Percentiles rank a stretch among this genome's conserved stretches.
Evolutionary conservation across 2,329 filamentous ascomycete genomes (phyloP).

Genomic region (Daldinia sp.): DNA sequence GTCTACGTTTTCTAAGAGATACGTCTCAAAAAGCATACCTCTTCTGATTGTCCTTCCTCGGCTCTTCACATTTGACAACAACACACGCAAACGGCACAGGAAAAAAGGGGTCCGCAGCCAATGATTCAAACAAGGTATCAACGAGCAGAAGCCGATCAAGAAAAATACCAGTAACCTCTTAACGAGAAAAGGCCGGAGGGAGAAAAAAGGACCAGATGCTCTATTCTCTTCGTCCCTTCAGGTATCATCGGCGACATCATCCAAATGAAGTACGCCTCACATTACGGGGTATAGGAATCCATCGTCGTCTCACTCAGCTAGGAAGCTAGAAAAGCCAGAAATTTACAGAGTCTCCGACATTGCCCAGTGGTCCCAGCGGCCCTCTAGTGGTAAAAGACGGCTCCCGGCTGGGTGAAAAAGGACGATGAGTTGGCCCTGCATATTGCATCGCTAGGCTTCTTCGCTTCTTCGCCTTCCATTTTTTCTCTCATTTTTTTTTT

Average conservation of each 20-base stretch:
- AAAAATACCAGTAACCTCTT: background rate
- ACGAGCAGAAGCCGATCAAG: slow-evolving; percentile 34
- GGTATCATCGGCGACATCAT: slow-evolving; percentile 22
- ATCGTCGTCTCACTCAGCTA: slow-evolving; percentile 36
- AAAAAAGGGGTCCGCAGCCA: slow-evolving; percentile 20
- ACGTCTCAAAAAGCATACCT: slow-evolving; percentile 2
- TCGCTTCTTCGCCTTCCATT: slow-evolving; percentile 34
- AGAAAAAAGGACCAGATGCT: background rate
- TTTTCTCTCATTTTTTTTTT: background rate
- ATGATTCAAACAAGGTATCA: slow-evolving; percentile 35
- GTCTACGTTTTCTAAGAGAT: background rate
- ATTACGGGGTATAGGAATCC: slow-evolving; percentile 32
- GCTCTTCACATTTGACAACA: slow-evolving; percentile 36
- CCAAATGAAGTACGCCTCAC: slow-evolving; percentile 17
- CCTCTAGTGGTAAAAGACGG: slow-evolving; percentile 8
- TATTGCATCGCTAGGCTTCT: slow-evolving; percentile 40
- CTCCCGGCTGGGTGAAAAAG: slow-evolving; percentile 17
- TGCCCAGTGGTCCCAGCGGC: slow-evolving; percentile 2
- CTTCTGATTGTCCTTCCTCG: slow-evolving; percentile 28
- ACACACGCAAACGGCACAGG: slow-evolving; percentile 36
- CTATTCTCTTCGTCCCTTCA: slow-evolving; percentile 7
- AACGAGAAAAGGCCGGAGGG: slow-evolving; percentile 3
- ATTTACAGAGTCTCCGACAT: slow-evolving; percentile 26
- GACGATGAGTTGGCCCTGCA: slow-evolving; percentile 43
- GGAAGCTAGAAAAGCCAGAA: slow-evolving; percentile 24